A percentile compares a stretch with the other conserved stretches of the same genome.
Conservation (phyloP, 768 basidiomycete genomes). For the Leccinum subgranulosum region DNA sequence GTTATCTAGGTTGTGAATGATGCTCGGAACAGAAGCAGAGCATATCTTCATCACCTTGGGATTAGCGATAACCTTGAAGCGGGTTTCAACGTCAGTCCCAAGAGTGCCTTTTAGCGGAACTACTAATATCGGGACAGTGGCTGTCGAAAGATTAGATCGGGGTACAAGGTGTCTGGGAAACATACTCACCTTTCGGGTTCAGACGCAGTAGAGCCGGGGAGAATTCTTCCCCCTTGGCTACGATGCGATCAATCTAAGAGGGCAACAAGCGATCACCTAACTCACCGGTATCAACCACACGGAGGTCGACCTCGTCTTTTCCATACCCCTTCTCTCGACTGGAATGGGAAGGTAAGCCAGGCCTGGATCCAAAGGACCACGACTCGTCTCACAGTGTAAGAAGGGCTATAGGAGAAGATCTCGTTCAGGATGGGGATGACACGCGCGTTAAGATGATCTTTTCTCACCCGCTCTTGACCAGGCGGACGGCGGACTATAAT, state of each 20-base stretch:
- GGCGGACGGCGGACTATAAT: slow-evolving; percentile 56
- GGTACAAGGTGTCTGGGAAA: slow-evolving; percentile 3
- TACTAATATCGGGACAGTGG: slow-evolving; percentile 77
- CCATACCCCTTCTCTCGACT: slow-evolving; percentile 82
- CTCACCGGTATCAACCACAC: slow-evolving; percentile 62
- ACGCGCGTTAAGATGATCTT: background rate
- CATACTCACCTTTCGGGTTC: slow-evolving; percentile 62
- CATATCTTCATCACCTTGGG: slow-evolving; percentile 44
- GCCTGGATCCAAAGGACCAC: background rate
- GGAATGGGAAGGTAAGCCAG: slow-evolving; percentile 6
- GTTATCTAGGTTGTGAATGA: background rate
- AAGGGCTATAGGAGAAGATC: slow-evolving; percentile 36
- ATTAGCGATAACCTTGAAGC: slow-evolving; percentile 78
- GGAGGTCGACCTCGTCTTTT: slow-evolving; percentile 68
- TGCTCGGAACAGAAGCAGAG: background rate
- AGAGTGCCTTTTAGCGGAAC: slow-evolving; percentile 81
- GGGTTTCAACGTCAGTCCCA: slow-evolving; percentile 63
- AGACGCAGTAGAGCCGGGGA: slow-evolving; percentile 71
- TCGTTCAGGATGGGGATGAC: background rate
- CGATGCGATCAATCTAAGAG: slow-evolving; percentile 24
- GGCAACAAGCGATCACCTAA: background rate
- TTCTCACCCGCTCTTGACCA: slow-evolving; percentile 67
- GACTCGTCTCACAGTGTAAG: slow-evolving; percentile 48
- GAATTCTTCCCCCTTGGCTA: slow-evolving; percentile 80
- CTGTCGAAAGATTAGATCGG: slow-evolving; percentile 34